A percentile compares a stretch with the other conserved stretches of the same genome.
Evolutionary conservation across 805 yeast species (phyloP).

Genomic region (Blastobotrys terrestris): DNA sequence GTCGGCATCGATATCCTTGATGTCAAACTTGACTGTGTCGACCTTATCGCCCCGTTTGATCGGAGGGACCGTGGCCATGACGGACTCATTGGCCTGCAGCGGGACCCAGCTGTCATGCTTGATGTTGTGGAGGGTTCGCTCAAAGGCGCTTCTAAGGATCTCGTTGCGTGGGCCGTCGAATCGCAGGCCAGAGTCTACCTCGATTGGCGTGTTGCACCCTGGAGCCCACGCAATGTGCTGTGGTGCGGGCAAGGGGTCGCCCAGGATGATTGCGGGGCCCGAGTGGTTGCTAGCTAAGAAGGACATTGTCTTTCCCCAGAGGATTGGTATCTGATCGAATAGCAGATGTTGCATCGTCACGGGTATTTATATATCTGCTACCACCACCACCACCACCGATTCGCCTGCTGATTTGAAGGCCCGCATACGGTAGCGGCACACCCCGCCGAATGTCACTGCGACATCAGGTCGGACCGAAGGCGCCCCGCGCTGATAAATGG

Average conservation of each 20-base stretch:
- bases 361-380: neutral
- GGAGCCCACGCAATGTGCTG: conserved; percentile 7
- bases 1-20: conserved; percentile 23
- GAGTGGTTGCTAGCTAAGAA: neutral
- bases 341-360: neutral
- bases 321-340: neutral
- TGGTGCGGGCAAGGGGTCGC: conserved; percentile 17
- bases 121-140: conserved; percentile 22
- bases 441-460: neutral
- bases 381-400: neutral
- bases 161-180: conserved; percentile 10
- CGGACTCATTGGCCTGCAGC: conserved; percentile 27
- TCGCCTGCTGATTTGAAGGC: neutral
- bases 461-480: neutral
- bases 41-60: neutral
- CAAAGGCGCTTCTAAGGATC: conserved; percentile 23
- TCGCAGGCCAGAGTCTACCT: neutral
- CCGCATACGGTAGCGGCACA: neutral
- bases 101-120: conserved; percentile 31
- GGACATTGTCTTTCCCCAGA: neutral
- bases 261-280: neutral
- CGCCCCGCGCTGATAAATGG: neutral
- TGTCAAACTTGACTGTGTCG: conserved; percentile 6
- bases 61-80: conserved; percentile 18
- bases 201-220: conserved; percentile 1